Evolutionary conservation across 345 rosid genomes (phyloP), one percentile per base, ranked within the genome.

Genomic region (Carallia brachiata): DNA sequence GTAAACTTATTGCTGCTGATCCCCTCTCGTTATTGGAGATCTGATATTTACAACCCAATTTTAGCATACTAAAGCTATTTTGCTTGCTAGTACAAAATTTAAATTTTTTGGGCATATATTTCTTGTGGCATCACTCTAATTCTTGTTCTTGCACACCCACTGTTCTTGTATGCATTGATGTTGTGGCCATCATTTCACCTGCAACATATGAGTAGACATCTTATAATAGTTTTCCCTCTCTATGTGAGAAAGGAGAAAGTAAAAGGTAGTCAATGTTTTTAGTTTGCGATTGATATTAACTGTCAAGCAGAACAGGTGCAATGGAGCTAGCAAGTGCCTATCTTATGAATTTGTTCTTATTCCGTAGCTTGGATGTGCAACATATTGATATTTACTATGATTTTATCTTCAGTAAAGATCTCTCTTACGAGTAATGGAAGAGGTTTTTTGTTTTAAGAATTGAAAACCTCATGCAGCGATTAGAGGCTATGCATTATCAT

Each of bases 401-500:
- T 61, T 19, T 67, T 61, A 32, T 61, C 30, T 44, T 15, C 30
- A 16, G 54, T 62, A 61, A 6, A 36, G 36, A 30, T 18, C 57
- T 52, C 52, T 40, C 6, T 30, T 37, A 19, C 57, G 67, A 48
- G 53, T 28, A 50, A 65, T 18, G 4, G 28, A 12, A 4, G 68
- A 52, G 23, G 16, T 59, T 5, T 8, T 56, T 30, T 64, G 5
- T 12, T 54, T 23, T 31, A 63, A 18, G 16, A 53, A 66, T 60
- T 47, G 70, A n/a, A 28, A 23, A 48, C 60, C 70, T 64, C 64
- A 74, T 92, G 94, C 94, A 95, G 99, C 99, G 67, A 87, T 90
- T 77, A 88, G 98, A 74, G 99, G 97, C 62, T 95, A 92, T 84
- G 99, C 97, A 63, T 83, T 92, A 75, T 95, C 99, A 65, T 95